A percentile compares a stretch with the other conserved stretches of the same genome.
Evolutionary conservation across 2,329 filamentous ascomycete genomes (phyloP).

Genomic region (Penicillium palitans): DNA sequence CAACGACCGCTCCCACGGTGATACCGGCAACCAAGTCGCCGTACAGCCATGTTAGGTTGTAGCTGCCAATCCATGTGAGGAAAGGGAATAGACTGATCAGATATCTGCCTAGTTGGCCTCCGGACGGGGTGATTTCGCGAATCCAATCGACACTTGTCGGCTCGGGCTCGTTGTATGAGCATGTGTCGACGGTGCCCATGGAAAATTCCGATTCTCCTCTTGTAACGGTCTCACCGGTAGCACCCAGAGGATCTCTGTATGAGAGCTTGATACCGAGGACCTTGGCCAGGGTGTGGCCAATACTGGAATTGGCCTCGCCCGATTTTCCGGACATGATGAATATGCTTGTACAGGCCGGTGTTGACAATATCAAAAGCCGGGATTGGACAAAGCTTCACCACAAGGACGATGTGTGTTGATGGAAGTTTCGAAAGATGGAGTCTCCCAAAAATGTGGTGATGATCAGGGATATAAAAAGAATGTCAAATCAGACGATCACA

Average conservation of each 20-base stretch:
- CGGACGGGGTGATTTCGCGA: conserved; percentile 60
- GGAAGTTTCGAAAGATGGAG: neutral
- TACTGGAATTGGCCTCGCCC: conserved; percentile 49
- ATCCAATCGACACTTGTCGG: conserved; percentile 76
- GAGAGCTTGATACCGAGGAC: conserved; percentile 78
- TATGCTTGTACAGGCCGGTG: conserved; percentile 2
- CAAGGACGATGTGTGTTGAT: neutral
- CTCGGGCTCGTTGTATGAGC: conserved; percentile 79
- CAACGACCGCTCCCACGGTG: conserved; percentile 75
- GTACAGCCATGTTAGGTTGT: conserved; percentile 84
- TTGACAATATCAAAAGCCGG: conserved; percentile 6
- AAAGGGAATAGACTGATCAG: conserved; percentile 79
- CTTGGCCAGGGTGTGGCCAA: conserved; percentile 75
- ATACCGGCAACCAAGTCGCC: conserved; percentile 89
- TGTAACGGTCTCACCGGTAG: conserved; percentile 62
- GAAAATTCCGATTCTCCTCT: conserved; percentile 80
- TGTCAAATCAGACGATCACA: conserved; percentile 16
- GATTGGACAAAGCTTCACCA: conserved; percentile 1
- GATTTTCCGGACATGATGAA: neutral
- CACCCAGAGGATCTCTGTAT: conserved; percentile 58
- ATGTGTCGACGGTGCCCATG: conserved; percentile 69
- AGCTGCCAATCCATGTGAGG: conserved; percentile 79
- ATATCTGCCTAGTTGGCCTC: conserved; percentile 60
- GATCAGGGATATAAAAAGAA: conserved; percentile 17
- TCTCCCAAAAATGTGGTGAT: conserved; percentile 13